Base-by-base conservation (phyloP, 306 rosid species). In the Albizia julibrissin region DNA sequence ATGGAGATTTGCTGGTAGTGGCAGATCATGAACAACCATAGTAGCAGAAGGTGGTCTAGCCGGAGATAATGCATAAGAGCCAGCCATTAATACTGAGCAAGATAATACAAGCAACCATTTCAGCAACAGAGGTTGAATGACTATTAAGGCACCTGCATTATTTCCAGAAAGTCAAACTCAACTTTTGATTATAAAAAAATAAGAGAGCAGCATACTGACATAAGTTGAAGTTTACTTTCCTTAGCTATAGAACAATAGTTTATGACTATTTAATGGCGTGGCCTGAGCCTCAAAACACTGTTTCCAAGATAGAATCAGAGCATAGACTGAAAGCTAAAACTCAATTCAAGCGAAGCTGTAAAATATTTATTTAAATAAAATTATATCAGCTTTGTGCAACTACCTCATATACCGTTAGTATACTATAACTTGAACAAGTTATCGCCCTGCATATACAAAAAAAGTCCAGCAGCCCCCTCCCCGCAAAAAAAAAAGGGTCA, bases 111-210 rank as follows among this genome's bases (percentile, higher is more conserved):
- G 73, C 42, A 89, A 74, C 85, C 85, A 80, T 83, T 83, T 89
- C 87, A 79, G 84, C 84, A 85, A 54, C 81, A 83, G 80, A 80
- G 81, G 76, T 59, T 69, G 83, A 37, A 78, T 81, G 74, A 69
- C 87, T 79, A 74, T 80, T 78, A 79, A 78, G 50, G 83, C 71
- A 62, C 92, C 98, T 93, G 92, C 90, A 84, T 81, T 47, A 46
- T 85, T 69, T 43, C 76, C 67, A 34, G 54, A 74, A 71, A 76
- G 69, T 34, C 34, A 84, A 78, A 68, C 29, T 69, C 84, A 79
- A 76, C 54, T 40, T 79, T 43, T 37, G 56, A 72, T 44, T 61
- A 67, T 43, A 13, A 71, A 43, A 37, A 26, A 44, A 22, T 24
- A 43, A 43, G 75, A 43, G 14, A 70, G 27, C 16, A 22, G n/a